Evolutionary conservation across 139 green algal species (phyloP), one percentile per base, ranked within the genome.

Genomic region (Picochlorum sp.): DNA sequence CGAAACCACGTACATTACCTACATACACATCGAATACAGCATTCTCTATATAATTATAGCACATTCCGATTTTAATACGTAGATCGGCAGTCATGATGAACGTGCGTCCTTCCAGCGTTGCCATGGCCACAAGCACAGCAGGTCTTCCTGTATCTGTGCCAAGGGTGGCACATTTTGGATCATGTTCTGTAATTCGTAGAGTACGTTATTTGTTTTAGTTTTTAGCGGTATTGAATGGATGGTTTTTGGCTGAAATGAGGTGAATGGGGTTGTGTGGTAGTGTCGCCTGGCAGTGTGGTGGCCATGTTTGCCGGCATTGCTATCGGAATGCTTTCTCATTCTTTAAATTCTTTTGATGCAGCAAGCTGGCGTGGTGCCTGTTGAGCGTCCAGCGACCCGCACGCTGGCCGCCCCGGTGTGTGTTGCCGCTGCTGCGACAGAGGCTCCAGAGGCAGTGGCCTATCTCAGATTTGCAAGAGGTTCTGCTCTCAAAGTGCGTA

Each of bases 401-500:
- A 56, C 51, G 32, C 32, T 69, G 60, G 56, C 50, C 38, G 54
- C 24, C 23, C 34, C 71, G 2, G 71, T 66, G 23, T 61, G 44
- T 15, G 72, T 64, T 6, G 47, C 64, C 49, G 49, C 20, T 23
- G 46, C 62, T 47, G 59, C 37, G 20, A 61, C 46, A 32, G 73
- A 80, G 54, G 58, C 45, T 30, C 49, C 57, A 10, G 64, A 76
- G 60, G 85, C 71, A 10, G 65, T 78, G 28, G 84, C 86, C 4
- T 64, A 82, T 57, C 63, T 88, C 47, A 61, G 66, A 2, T 90
- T 83, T 67, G 68, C 80, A 62, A 69, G 85, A 6, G 84, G 86
- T 45, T 89, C 82, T 6, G 67, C 78, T 20, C 49, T 71, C 69
- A 92, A 92, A 82, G 85, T 90, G 66, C 82, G 92, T 47, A 84